Conservation (phyloP, 306 rosid species). For the Cucurbita maxima region DNA sequence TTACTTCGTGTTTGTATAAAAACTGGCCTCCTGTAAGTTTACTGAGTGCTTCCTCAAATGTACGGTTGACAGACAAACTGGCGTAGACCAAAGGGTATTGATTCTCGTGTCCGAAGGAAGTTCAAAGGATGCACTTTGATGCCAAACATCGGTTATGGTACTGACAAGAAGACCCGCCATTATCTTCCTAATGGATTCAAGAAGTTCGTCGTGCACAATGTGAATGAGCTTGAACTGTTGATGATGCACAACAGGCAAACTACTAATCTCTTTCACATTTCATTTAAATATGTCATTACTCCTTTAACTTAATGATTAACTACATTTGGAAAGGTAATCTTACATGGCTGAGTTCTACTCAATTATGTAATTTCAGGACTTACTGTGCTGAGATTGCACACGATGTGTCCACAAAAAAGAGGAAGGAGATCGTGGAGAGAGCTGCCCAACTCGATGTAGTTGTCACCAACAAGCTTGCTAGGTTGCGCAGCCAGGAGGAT, state of each 20-base stretch:
- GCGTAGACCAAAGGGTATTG: slow-evolving; percentile 88
- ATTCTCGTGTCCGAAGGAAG: slow-evolving; percentile 68
- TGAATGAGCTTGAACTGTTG: slow-evolving; percentile 41
- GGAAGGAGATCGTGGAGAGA: slow-evolving; percentile 69
- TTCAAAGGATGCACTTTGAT: slow-evolving; percentile 64
- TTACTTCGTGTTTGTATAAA: background rate
- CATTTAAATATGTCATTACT: background rate
- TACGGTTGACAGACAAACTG: slow-evolving; percentile 30
- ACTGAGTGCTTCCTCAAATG: background rate
- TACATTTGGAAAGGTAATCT: background rate
- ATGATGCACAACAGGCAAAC: slow-evolving; percentile 73
- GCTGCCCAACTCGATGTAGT: slow-evolving; percentile 82
- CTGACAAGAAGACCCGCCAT: slow-evolving; percentile 77
- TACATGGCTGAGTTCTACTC: background rate
- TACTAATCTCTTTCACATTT: background rate
- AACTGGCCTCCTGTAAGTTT: background rate
- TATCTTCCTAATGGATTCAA: slow-evolving; percentile 71
- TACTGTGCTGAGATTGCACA: slow-evolving; percentile 86
- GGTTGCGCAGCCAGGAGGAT: slow-evolving; percentile 85
- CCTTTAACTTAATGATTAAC: background rate
- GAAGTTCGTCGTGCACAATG: slow-evolving; percentile 69
- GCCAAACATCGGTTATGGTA: slow-evolving; percentile 78
- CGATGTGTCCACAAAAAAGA: slow-evolving; percentile 60
- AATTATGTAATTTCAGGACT: slow-evolving; percentile 23
- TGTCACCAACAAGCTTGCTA: slow-evolving; percentile 73